Percentiles rank a stretch among this genome's conserved stretches.
These are phyloP conservation scores for Diatrype stigma DNA, from an alignment of 2,329 filamentous ascomycete genomes.

Conservation along the genomic window DNA sequence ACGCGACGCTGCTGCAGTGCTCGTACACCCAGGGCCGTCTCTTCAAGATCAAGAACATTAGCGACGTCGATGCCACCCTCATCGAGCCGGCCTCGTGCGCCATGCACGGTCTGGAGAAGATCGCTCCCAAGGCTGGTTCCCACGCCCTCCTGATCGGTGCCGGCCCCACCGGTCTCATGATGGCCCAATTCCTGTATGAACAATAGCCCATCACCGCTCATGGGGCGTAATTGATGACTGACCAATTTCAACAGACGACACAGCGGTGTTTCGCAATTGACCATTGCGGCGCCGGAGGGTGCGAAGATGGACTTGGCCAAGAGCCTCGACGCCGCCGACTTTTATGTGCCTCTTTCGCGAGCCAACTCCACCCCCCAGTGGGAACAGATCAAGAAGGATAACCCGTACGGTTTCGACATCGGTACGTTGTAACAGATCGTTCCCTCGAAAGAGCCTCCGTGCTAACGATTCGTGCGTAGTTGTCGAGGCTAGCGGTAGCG, in stretches of 20 bases:
- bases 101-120: slow-evolving; percentile 67
- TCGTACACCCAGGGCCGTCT: slow-evolving; percentile 50
- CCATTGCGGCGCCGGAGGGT: slow-evolving; percentile 64
- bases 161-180: slow-evolving; percentile 61
- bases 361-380: slow-evolving; percentile 56
- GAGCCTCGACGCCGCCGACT: slow-evolving; percentile 50
- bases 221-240: background rate
- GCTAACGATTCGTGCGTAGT: slow-evolving; percentile 33
- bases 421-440: slow-evolving; percentile 30
- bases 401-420: slow-evolving; percentile 71
- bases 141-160: slow-evolving; percentile 63
- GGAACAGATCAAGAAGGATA: slow-evolving; percentile 55
- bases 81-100: slow-evolving; percentile 69
- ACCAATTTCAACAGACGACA: slow-evolving; percentile 27
- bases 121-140: slow-evolving; percentile 61
- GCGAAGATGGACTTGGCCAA: slow-evolving; percentile 67
- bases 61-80: slow-evolving; percentile 64
- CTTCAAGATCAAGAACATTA: slow-evolving; percentile 63
- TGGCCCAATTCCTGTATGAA: slow-evolving; percentile 28
- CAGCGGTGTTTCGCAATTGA: slow-evolving; percentile 66
- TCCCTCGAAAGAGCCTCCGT: background rate
- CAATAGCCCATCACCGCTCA: background rate
- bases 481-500: slow-evolving; percentile 65
- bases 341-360: slow-evolving; percentile 51
- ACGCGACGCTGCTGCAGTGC: slow-evolving; percentile 24